Evolutionary conservation across 257 asterid species (phyloP), one percentile per base, ranked within the genome.

Genomic region (Fraxinus excelsior): DNA sequence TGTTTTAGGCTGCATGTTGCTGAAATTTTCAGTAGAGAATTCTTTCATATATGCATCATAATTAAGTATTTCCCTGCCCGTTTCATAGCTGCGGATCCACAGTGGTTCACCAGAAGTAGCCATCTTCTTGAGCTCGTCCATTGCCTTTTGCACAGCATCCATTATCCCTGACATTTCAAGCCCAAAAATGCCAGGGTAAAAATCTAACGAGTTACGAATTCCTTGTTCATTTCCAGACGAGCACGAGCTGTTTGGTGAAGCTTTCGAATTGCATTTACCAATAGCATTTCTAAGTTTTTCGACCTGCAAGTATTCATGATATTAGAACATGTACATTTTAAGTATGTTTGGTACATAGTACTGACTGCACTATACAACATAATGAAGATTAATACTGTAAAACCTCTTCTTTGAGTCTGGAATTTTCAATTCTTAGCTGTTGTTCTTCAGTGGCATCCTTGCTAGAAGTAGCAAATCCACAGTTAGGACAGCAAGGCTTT

Each of bases 351-450:
- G 16, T 25, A 26, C n/a, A 26, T 26, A 60, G 14, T 23, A 21
- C 14, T n/a, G 12, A 60, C 11, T 4, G 29, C 3, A 4, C 29
- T 9, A 4, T 23, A 7, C 28, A n/a, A 60, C 28, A 10, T n/a
- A 23, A 23, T 62, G 68, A 23, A 56, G 65, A 62, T 11, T 26
- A 62, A 62, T 9, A 31, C 16, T 75, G 4, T 32, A 46, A 23
- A 38, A 92, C 97, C 95, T 95, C 99, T 69, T 97, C 84, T 86
- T 83, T 91, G 86, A 95, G 99, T 78, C 83, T 88, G 8, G 94
- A 80, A 62, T 92, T 95, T 87, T 95, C 98, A 5, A 82, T 66
- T 76, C 91, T 81, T 38, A 95, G 89, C 18, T 86, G 92, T 26
- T 89, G 93, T 56, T 89, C 96, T 21, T 88, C 91, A 23, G 74